Conservation (phyloP, 2,329 filamentous ascomycete species). For the Clonostachys rhizophaga region DNA sequence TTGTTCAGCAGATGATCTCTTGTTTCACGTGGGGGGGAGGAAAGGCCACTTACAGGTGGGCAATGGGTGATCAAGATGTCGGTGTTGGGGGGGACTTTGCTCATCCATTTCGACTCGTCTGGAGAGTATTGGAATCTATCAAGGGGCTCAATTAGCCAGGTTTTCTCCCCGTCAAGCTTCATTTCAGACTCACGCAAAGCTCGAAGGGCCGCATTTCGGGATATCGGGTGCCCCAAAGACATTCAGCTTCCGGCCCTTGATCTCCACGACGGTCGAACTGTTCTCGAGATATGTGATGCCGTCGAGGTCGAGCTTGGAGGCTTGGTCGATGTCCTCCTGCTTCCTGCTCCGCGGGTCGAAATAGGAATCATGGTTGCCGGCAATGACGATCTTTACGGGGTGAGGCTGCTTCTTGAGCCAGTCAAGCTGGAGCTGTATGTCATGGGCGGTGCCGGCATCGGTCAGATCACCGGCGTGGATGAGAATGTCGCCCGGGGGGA, state of each 20-base stretch:
- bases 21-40: background rate
- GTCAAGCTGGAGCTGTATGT: constrained; percentile 79
- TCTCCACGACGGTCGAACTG: constrained; percentile 56
- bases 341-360: constrained; percentile 65
- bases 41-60: constrained; percentile 51
- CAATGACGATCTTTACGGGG: constrained; percentile 73
- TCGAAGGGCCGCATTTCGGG: constrained; percentile 65
- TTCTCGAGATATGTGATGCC: constrained; percentile 74
- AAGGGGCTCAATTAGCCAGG: too few species aligned
- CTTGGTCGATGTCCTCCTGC: constrained; percentile 47
- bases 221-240: constrained; percentile 82
- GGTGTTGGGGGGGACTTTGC: constrained; percentile 64
- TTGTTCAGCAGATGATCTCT: constrained; percentile 1
- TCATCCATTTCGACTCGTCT: constrained; percentile 64
- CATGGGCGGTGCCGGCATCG: constrained; percentile 63
- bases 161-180: background rate
- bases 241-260: constrained; percentile 47
- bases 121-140: constrained; percentile 67
- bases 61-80: constrained; percentile 81
- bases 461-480: constrained; percentile 88
- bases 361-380: constrained; percentile 86
- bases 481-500: constrained; percentile 77
- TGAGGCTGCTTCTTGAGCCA: constrained; percentile 77
- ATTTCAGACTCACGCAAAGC: constrained; percentile 48
- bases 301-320: constrained; percentile 58